phyloP scores from a whole-genome alignment of 202 grass and related monocot genomes.

The Musa balbisiana region DNA sequence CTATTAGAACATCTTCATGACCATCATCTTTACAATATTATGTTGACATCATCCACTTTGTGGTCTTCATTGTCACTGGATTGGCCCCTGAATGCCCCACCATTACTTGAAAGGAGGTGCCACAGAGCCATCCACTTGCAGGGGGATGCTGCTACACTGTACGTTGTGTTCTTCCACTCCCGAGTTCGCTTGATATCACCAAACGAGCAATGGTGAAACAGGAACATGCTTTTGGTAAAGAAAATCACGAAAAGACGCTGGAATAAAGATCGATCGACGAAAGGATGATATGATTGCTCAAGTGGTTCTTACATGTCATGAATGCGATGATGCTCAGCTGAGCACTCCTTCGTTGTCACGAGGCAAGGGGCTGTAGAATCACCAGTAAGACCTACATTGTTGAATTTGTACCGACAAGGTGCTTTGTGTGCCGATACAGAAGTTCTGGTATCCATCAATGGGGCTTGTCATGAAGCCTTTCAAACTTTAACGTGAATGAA shows the following conservation, averaged over 20 bases:
- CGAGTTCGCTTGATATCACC: neutral
- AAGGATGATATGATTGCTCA: neutral
- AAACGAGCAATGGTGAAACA: neutral
- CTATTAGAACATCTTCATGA: too few relatives aligned
- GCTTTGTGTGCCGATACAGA: neutral
- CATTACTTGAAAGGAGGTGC: neutral
- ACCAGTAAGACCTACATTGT: too few relatives aligned
- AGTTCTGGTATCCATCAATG: too few relatives aligned
- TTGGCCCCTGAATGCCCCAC: neutral
- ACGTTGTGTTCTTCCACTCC: neutral
- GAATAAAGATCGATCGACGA: too few relatives aligned
- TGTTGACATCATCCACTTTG: conserved; percentile 1
- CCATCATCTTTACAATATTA: neutral
- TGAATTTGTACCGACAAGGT: neutral
- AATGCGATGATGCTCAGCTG: neutral
- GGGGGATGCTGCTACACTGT: neutral
- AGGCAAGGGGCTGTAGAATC: too few relatives aligned
- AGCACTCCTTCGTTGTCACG: too few relatives aligned
- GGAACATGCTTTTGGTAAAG: neutral
- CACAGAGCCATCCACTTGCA: neutral
- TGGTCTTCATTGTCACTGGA: neutral
- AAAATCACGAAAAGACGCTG: neutral
- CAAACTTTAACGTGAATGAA: too few relatives aligned
- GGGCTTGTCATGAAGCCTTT: too few relatives aligned
- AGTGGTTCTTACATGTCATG: neutral